A percentile compares a stretch with the other conserved stretches of the same genome.
Evolutionary conservation across 139 green algal genomes (phyloP).

Genomic region (Eudorina sp.): DNA sequence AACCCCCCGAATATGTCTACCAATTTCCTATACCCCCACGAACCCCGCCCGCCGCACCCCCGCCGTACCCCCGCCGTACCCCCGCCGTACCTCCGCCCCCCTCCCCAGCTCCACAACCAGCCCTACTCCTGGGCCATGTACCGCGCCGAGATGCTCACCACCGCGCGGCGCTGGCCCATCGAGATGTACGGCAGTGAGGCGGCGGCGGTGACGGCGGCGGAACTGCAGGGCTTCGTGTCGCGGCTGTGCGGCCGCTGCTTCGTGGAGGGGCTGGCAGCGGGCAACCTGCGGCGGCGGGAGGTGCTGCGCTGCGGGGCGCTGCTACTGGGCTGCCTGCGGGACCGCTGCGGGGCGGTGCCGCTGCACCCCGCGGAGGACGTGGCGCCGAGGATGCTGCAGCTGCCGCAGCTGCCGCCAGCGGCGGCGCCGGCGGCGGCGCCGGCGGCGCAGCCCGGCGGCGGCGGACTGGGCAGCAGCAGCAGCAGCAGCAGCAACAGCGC

Average conservation of each 20-base stretch:
- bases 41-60: too few relatives aligned
- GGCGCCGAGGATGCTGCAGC: slow-evolving; percentile 63
- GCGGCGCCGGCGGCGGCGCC: background rate
- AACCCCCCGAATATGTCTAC: too few relatives aligned
- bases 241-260: slow-evolving; percentile 56
- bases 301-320: slow-evolving; percentile 34
- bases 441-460: background rate
- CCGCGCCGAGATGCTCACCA: slow-evolving; percentile 64
- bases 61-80: background rate
- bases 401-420: slow-evolving; percentile 43
- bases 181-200: slow-evolving; percentile 81
- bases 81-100: background rate
- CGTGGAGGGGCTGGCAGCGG: slow-evolving; percentile 60
- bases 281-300: slow-evolving; percentile 69
- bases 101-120: slow-evolving; percentile 68
- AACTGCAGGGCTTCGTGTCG: slow-evolving; percentile 59
- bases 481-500: background rate
- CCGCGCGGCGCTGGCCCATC: slow-evolving; percentile 75
- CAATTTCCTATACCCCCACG: too few relatives aligned
- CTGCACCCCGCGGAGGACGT: slow-evolving; percentile 62
- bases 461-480: background rate
- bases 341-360: background rate
- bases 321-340: slow-evolving; percentile 20
- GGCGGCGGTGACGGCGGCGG: slow-evolving; percentile 46
- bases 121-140: slow-evolving; percentile 91